These are phyloP conservation scores for Nakaseomyces nivariensis DNA, from an alignment of 1,139 yeast genomes.

Conservation along the genomic window DNA sequence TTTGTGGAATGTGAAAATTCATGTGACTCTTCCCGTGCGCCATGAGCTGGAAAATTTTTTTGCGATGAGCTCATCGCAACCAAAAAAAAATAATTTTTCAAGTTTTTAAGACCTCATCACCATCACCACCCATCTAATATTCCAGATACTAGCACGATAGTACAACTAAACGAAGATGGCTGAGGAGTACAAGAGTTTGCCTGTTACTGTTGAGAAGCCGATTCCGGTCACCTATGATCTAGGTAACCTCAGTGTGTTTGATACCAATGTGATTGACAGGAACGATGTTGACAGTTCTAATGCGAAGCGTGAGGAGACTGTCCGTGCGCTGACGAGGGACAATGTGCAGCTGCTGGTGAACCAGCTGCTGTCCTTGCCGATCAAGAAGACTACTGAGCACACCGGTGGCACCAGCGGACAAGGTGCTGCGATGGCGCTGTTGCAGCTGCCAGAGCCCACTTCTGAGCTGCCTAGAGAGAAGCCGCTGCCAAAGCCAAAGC, in stretches of 20 bases:
- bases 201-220: conserved; percentile 80
- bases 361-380: conserved; percentile 82
- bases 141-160: no score
- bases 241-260: conserved; percentile 82
- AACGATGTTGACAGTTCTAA: conserved; percentile 42
- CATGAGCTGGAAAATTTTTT: neutral
- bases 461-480: conserved; percentile 90
- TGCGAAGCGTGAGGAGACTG: conserved; percentile 50
- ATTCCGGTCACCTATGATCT: conserved; percentile 79
- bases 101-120: no score
- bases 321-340: conserved; percentile 72
- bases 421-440: conserved; percentile 70
- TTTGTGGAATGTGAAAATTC: neutral
- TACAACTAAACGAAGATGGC: neutral
- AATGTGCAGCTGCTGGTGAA: conserved; percentile 84
- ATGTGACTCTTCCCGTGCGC: neutral
- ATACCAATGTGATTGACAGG: conserved; percentile 69
- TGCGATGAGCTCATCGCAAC: conserved; percentile 5
- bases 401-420: conserved; percentile 46
- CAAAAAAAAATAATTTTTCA: no score
- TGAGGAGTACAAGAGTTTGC: conserved; percentile 29
- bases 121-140: no score
- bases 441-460: conserved; percentile 75
- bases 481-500: conserved; percentile 84
- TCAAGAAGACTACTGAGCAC: conserved; percentile 73